Base-by-base conservation (phyloP, 805 yeast species). In the Metahyphopichia silvanorum region DNA sequence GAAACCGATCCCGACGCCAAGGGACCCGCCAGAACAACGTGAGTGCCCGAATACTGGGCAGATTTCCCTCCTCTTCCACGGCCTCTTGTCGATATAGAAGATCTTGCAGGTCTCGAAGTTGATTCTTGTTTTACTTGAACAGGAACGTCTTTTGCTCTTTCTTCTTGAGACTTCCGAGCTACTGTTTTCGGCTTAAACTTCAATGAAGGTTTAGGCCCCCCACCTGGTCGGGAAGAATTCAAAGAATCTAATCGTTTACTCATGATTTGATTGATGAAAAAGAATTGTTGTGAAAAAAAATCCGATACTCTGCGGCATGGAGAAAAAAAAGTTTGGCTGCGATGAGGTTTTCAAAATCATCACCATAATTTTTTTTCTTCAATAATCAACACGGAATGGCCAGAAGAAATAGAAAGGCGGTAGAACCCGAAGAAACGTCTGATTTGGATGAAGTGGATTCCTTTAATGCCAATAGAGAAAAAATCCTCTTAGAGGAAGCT, bases 161-260 rank as follows among this genome's bases (percentile, higher is more conserved):
- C 96, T 45, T 85, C 89, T 45, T 86, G 82, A 8, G 87, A 64
- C 53, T 86, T 78, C 58, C 97, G 69, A 0, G 88, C 88, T 26
- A 89, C 95, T 2, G 71, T 81, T 56, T 89, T 89, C 2, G 97
- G 97, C 56, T 80, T 79, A 60, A 89, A 89, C 56, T 82, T 82
- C 39, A 83, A 61, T 2, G 77, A 67, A 6, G 85, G 74, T 46
- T 77, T 76, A 2, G 62, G 49, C 13, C 43, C 41, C 4, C 36
- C 13, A 10, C 34, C 13, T 6, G 40, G 44, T 38, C 61, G 62
- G 36, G 56, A 54, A 11, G 65, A 49, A 37, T 54, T 62, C 43
- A 66, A 52, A 16, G 69, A 63, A 28, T 66, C 73, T 34, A 66
- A 57, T 36, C 73, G 42, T 43, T 65, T 62, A 21, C 69, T 60